Percentiles rank a stretch among this genome's conserved stretches.
These are phyloP conservation scores for Amphicarpaea edgeworthii DNA, from an alignment of 306 rosid species.

Conservation along the genomic window DNA sequence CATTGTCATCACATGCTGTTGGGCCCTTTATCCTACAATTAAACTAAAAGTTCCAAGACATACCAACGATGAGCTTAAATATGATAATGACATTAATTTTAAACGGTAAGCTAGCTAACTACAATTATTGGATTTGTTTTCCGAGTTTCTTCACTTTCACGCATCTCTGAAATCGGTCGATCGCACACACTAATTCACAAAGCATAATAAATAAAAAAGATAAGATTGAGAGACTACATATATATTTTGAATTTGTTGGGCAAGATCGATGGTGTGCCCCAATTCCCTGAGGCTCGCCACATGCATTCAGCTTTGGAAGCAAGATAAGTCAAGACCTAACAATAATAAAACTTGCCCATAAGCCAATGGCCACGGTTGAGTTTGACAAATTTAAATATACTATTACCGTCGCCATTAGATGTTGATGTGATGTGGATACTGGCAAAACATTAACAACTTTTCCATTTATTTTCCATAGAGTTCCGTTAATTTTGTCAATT, in stretches of 20 bases:
- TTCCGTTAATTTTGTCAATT: conserved; percentile 11
- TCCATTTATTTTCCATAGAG: neutral
- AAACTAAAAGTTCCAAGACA: conserved; percentile 31
- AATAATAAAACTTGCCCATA: neutral
- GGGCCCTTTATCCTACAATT: conserved; percentile 33
- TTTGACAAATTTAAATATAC: conserved; percentile 11
- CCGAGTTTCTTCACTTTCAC: conserved; percentile 38
- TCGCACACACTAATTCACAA: neutral
- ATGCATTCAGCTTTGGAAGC: conserved; percentile 35
- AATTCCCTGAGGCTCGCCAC: conserved; percentile 9
- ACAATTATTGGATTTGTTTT: conserved; percentile 24
- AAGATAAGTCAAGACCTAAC: conserved; percentile 35
- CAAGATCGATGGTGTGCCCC: neutral
- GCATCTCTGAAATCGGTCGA: conserved; percentile 16
- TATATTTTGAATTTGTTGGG: neutral
- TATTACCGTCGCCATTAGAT: conserved; percentile 9
- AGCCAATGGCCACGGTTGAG: neutral
- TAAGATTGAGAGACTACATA: neutral
- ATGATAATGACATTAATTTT: conserved; percentile 42
- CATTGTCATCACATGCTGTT: conserved; percentile 41
- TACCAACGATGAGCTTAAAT: conserved; percentile 32
- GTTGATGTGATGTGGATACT: conserved; percentile 10
- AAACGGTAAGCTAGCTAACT: conserved; percentile 43
- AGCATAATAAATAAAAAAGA: neutral
- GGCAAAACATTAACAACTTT: conserved; percentile 16